Base-by-base conservation (phyloP, 2,329 filamentous ascomycete genomes). In the Gnomoniopsis smithogilvyi region DNA sequence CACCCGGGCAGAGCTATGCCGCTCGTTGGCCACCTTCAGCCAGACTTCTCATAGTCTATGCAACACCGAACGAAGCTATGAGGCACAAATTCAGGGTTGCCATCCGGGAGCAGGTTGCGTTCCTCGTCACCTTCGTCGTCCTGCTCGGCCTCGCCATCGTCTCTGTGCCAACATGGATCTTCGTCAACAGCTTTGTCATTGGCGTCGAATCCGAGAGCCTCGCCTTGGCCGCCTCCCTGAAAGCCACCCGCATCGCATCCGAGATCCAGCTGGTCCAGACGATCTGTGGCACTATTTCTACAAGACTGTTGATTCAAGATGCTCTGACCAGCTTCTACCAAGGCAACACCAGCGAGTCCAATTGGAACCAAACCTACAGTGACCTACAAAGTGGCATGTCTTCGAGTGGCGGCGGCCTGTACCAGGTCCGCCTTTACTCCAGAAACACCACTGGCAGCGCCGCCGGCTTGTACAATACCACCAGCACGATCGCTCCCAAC, bases 51-150 rank as follows among this genome's bases (percentile, higher is more conserved):
- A 64, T 73, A 73, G 69, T 66, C 69, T 59, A 66, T 36, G 30
- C 50, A 19, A n/a, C 30, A 24, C 22, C 36, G 15, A 15, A 38
- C 36, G 15, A 15, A 38, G 67, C 68, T 53, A 60, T 58, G 58
- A 56, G 57, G 38, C 41, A 26, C 43, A 79, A 73, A 67, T 94
- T 96, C 91, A 86, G 92, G 73, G 85, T 96, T 72, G 88, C 90
- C 59, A 96, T 96, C 68, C 85, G 92, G 66, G 88, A 93, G 76
- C 93, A 97, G 82, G 82, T 97, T 67, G 91, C 86, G 65, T 80
- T 87, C 72, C 81, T 96, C 64, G 91, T 96, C 68, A 78, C 95
- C 64, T 70, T 91, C 61, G 85, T 89, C 61, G 87, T 91, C 51
- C 82, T 96, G 59, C 76, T 90, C 59, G 87, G 88, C 56, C 82